These are phyloP conservation scores for Vicia sativa DNA, from an alignment of 306 rosid species.

Conservation along the genomic window DNA sequence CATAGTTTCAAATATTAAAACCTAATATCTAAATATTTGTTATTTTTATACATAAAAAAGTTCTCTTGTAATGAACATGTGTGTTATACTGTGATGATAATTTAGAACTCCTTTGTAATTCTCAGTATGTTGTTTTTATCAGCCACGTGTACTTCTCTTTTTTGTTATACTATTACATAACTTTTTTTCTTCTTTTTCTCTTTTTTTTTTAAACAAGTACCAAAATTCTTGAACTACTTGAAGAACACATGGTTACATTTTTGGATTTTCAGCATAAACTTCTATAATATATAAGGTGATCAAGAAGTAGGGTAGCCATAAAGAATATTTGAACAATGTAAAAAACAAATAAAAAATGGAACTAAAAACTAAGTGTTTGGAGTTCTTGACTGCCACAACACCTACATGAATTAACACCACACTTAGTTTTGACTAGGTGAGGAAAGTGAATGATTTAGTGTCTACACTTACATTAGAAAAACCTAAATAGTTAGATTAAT, in stretches of 20 bases:
- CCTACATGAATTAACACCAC: constrained; percentile 40
- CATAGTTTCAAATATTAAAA: too few relatives aligned
- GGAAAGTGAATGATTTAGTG: constrained; percentile 42
- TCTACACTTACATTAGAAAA: constrained; percentile 52
- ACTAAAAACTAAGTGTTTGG: constrained; percentile 44
- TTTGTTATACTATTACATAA: too few relatives aligned
- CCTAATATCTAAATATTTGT: too few relatives aligned
- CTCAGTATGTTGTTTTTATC: too few relatives aligned
- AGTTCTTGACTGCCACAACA: constrained; percentile 51
- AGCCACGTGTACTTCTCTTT: too few relatives aligned
- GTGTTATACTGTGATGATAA: too few relatives aligned
- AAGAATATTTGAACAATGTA: constrained; percentile 36
- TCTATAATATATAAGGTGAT: constrained; percentile 31
- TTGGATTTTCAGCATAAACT: constrained; percentile 29
- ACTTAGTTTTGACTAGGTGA: constrained; percentile 34
- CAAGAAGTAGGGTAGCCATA: constrained; percentile 34
- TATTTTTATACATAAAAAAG: too few relatives aligned
- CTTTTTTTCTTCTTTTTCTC: too few relatives aligned
- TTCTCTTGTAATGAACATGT: too few relatives aligned
- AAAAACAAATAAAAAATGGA: constrained; percentile 42
- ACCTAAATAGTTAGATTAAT: constrained; percentile 48
- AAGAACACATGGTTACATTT: constrained; percentile 44
- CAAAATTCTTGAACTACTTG: constrained; percentile 35
- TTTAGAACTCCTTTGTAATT: too few relatives aligned
- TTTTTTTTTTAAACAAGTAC: constrained; percentile 29